phyloP scores from a whole-genome alignment of 2,329 filamentous ascomycete species.

The Colletotrichum euphorbiae region DNA sequence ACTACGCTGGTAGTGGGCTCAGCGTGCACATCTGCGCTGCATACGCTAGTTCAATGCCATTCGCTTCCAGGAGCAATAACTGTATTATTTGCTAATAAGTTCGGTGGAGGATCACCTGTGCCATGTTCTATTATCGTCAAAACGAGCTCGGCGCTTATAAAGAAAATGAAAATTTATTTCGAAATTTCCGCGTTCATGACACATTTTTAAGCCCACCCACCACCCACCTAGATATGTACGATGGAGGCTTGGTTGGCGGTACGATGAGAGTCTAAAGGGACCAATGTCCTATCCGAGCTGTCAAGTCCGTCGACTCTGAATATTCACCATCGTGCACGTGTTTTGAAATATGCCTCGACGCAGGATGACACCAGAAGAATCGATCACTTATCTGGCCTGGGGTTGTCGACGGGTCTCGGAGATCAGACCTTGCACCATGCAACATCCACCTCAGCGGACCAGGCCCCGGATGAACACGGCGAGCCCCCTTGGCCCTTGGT shows the following conservation, averaged over 20 bases:
- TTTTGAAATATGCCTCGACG: not conserved
- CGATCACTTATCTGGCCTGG: not conserved
- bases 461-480: conserved; percentile 2
- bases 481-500: conserved; percentile 5
- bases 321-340: conserved; percentile 5
- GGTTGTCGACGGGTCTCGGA: not conserved
- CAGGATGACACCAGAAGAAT: not conserved
- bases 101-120: conserved; percentile 3
- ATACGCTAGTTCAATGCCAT: conserved; percentile 27
- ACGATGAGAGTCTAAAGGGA: conserved; percentile 11
- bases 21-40: conserved; percentile 24
- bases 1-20: conserved; percentile 21
- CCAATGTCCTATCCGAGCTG: not conserved
- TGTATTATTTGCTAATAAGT: conserved; percentile 13
- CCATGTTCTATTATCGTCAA: conserved; percentile 15
- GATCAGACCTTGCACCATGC: conserved; percentile 25
- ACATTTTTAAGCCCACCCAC: conserved; percentile 17
- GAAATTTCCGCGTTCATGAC: conserved; percentile 8
- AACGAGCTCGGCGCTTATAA: conserved; percentile 10
- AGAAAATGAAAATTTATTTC: not conserved
- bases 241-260: conserved; percentile 24
- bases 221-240: not conserved
- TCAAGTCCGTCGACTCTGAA: not conserved
- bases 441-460: conserved; percentile 9
- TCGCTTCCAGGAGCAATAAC: not conserved